Conservation (phyloP, 306 rosid species). For the Carpinus fangiana region DNA sequence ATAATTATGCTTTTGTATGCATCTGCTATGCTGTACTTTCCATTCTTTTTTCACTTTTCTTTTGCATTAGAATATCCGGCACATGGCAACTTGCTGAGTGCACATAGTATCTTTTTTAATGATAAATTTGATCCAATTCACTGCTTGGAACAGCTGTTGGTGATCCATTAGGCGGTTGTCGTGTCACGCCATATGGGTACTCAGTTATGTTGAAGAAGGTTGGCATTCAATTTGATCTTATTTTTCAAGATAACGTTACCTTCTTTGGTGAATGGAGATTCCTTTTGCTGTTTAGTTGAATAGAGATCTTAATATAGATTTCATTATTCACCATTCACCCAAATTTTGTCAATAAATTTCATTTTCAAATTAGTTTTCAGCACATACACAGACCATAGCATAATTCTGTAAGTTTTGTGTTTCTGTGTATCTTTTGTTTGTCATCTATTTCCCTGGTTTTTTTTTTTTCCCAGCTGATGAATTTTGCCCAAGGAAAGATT, state of each 20-base stretch:
- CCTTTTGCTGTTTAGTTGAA: neutral
- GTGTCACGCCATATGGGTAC: constrained; percentile 84
- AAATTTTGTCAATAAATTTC: neutral
- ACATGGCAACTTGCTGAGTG: neutral
- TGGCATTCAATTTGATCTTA: constrained; percentile 21
- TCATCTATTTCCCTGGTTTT: neutral
- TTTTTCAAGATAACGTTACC: constrained; percentile 23
- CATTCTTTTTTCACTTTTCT: constrained; percentile 3
- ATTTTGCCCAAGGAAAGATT: constrained; percentile 75
- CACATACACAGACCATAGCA: neutral
- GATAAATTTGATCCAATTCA: neutral
- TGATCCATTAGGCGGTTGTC: constrained; percentile 94
- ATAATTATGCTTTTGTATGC: neutral
- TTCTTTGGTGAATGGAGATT: constrained; percentile 5
- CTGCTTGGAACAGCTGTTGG: constrained; percentile 65
- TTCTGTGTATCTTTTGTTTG: constrained; percentile 4
- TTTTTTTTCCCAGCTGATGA: constrained; percentile 70
- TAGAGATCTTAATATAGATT: neutral
- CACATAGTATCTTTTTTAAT: neutral
- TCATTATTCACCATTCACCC: neutral
- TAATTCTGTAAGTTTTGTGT: neutral
- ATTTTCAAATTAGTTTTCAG: neutral
- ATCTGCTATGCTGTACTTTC: constrained; percentile 6
- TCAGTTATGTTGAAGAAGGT: constrained; percentile 84
- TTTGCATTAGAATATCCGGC: neutral